These are phyloP conservation scores for Aspergillus pseudoterreus DNA, from an alignment of 2,329 filamentous ascomycete genomes.

Conservation along the genomic window DNA sequence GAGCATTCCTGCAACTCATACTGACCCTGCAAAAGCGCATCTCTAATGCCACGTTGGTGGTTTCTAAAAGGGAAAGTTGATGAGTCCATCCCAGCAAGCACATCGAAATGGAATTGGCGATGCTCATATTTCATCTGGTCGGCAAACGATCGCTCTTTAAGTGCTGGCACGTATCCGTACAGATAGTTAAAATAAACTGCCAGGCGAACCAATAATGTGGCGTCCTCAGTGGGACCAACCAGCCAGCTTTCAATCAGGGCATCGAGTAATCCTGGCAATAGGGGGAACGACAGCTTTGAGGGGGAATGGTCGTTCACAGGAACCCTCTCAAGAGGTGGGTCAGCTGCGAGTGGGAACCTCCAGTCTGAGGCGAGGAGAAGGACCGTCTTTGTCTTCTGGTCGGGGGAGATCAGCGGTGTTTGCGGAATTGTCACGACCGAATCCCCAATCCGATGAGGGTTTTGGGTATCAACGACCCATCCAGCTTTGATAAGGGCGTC, in stretches of 20 bases:
- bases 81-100: slow-evolving; percentile 12
- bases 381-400: slow-evolving; percentile 9
- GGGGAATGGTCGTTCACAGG: slow-evolving; percentile 4
- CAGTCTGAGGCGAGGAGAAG: slow-evolving; percentile 17
- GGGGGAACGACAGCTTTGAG: slow-evolving; percentile 7
- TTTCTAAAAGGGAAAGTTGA: slow-evolving; percentile 4
- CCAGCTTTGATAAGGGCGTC: slow-evolving; percentile 10
- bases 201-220: slow-evolving; percentile 6
- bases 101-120: slow-evolving; percentile 17
- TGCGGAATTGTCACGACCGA: slow-evolving; percentile 10
- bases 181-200: slow-evolving; percentile 13
- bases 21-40: slow-evolving; percentile 6
- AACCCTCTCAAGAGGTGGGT: background rate
- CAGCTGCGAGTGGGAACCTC: slow-evolving; percentile 10
- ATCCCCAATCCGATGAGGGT: slow-evolving; percentile 3
- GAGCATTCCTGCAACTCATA: slow-evolving; percentile 7
- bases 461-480: slow-evolving; percentile 8
- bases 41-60: slow-evolving; percentile 5
- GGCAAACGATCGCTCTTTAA: slow-evolving; percentile 15
- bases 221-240: slow-evolving; percentile 11
- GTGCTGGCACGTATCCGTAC: slow-evolving; percentile 13
- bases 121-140: slow-evolving; percentile 15
- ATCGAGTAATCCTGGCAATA: slow-evolving; percentile 14
- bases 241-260: slow-evolving; percentile 17
- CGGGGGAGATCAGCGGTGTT: slow-evolving; percentile 7